Conservation (phyloP, 139 green algal genomes). For the Tetradesmus obliquus region DNA sequence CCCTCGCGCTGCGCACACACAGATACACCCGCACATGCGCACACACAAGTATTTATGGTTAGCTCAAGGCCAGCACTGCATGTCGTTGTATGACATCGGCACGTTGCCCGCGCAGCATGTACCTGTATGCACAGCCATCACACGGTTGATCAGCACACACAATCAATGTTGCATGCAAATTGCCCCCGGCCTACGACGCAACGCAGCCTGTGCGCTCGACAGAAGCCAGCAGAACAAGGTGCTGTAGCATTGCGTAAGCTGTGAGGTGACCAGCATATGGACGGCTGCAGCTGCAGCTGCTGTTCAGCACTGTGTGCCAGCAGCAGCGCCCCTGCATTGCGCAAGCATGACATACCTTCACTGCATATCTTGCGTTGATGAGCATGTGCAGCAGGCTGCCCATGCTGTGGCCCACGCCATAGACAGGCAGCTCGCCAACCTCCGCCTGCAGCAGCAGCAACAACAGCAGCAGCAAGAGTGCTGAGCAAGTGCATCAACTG, state of each 20-base stretch:
- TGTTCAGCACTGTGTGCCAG: not conserved
- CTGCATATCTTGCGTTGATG: conserved; percentile 83
- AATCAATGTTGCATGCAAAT: not conserved
- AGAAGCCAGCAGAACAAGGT: not conserved
- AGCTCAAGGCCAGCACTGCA: no score
- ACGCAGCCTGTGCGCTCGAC: not conserved
- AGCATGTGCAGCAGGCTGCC: conserved; percentile 89
- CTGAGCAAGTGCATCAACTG: not conserved
- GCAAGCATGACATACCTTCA: not conserved
- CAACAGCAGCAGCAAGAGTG: not conserved
- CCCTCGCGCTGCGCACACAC: conserved; percentile 61
- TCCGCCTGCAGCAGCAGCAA: conserved; percentile 22
- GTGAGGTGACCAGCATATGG: no score
- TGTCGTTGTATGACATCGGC: no score
- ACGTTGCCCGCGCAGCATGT: no score
- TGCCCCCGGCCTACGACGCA: not conserved
- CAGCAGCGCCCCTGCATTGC: not conserved
- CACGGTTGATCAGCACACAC: not conserved
- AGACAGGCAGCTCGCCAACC: conserved; percentile 74
- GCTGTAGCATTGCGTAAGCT: no score
- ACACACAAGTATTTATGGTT: no score
- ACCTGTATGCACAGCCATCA: no score
- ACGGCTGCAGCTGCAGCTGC: not conserved
- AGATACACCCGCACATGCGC: no score
- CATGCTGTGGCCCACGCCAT: conserved; percentile 92